Evolutionary conservation across 352 stramenopile species (phyloP), one percentile per base, ranked within the genome.

Genomic region (Phytopythium ostracodes): DNA sequence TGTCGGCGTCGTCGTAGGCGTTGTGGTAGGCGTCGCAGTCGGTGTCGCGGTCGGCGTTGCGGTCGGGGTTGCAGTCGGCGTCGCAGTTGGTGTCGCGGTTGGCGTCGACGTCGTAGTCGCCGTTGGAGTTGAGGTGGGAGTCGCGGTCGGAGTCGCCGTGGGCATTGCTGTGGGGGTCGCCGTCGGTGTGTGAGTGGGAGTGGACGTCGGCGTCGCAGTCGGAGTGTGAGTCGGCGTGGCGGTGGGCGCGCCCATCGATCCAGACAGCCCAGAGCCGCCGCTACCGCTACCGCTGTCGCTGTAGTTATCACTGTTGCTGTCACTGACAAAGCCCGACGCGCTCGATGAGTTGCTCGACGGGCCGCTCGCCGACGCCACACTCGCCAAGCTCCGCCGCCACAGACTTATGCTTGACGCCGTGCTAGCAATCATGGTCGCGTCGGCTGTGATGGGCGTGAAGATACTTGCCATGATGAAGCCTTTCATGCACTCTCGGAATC

Each of bases 1-100:
- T 22, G 62, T 36, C 8, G 56, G 60, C 4, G 63, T 57, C 25
- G n/a, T 14, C 40, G 50, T 62, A 25, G 62, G 51, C 6, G 35
- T 49, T 12, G 43, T n/a, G 15, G 59, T 38, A 18, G 40, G 40
- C 8, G 43, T 43, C 20, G 52, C 56, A 9, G 67, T 62, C 1
- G 49, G 51, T 20, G 42, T 52, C 18, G 65, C 61, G 2, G 65
- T 63, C 18, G 51, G 62, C 8, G 47, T 51, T 44, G 33, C 62
- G 40, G 42, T 69, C 20, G 47, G 43, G 47, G 66, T 72, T 43
- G 52, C 49, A 35, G 62, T 69, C 54, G 43, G 66, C n/a, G 65
- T 56, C 20, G 58, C 52, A 17, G 66, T 60, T 1, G 59, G 50
- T 8, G 70, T 51, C 0, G 65, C 64, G 8, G 58, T 62, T 9